Percentiles rank a stretch among this genome's conserved stretches.
Conservation (phyloP, 2,329 filamentous ascomycete genomes). For the Calonectria hongkongensis region DNA sequence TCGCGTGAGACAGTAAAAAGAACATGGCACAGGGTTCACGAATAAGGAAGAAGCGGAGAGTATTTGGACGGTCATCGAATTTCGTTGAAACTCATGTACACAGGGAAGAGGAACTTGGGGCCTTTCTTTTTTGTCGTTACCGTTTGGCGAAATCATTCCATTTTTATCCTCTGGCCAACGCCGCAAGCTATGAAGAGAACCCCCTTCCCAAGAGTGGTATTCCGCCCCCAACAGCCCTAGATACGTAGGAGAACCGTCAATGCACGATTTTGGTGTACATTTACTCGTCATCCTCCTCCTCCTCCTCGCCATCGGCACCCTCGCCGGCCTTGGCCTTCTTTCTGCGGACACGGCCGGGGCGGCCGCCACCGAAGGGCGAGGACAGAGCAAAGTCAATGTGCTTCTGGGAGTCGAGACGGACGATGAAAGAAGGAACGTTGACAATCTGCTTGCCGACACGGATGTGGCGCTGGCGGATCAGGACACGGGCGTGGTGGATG, state of each 20-base stretch:
- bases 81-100: conserved; percentile 52
- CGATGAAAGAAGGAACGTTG: conserved; percentile 99
- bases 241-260: conserved; percentile 56
- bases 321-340: conserved; percentile 99
- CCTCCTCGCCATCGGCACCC: conserved; percentile 86
- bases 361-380: conserved; percentile 98
- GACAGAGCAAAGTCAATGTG: conserved; percentile 99
- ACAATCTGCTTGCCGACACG: conserved; percentile 99
- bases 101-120: conserved; percentile 49
- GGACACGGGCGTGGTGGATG: conserved; percentile 99
- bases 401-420: conserved; percentile 99
- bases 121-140: conserved; percentile 50
- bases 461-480: conserved; percentile 99
- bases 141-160: conserved; percentile 63
- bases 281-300: conserved; percentile 89
- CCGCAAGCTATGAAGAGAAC: conserved; percentile 70
- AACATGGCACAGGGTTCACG: conserved; percentile 30
- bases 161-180: conserved; percentile 71
- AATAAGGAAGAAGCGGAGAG: conserved; percentile 38
- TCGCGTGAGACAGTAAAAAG: not conserved
- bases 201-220: conserved; percentile 63
- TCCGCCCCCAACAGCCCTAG: conserved; percentile 56
- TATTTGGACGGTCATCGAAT: conserved; percentile 42
- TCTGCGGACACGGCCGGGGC: conserved; percentile 97
- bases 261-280: conserved; percentile 59